Percentiles rank a stretch among this genome's conserved stretches.
Conservation (phyloP, 495 filamentous ascomycete species). For the Bathelium albidoporum region DNA sequence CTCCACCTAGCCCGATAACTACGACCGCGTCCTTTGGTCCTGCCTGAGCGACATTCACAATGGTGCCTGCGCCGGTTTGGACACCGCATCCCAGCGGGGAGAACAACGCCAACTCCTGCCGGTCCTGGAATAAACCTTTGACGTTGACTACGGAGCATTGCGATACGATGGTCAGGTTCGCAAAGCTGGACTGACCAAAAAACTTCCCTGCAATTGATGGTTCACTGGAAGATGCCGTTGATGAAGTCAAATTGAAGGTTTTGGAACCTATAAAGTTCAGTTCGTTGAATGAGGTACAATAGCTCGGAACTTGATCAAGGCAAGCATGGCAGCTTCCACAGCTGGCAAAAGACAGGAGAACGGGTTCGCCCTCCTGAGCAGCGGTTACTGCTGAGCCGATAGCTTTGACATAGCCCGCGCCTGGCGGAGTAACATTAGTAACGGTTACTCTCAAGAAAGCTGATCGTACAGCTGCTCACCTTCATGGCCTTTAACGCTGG, state of each 20-base stretch:
- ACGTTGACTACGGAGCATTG: constrained; percentile 27
- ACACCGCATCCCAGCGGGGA: constrained; percentile 37
- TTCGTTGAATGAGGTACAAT: constrained; percentile 21
- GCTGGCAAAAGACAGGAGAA: constrained; percentile 28
- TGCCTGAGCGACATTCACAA: constrained; percentile 19
- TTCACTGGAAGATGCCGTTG: constrained; percentile 4
- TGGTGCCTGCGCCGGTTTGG: constrained; percentile 32
- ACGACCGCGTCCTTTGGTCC: constrained; percentile 13
- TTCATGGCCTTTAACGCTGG: constrained; percentile 24
- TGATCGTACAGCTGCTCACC: constrained; percentile 5
- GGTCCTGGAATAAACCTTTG: constrained; percentile 16
- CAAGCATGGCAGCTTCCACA: constrained; percentile 31
- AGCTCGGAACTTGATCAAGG: constrained; percentile 19
- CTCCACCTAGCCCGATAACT: constrained; percentile 23
- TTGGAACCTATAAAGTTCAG: constrained; percentile 19
- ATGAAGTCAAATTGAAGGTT: constrained; percentile 12
- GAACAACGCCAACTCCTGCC: constrained; percentile 24
- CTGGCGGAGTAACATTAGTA: constrained; percentile 4
- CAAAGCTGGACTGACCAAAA: constrained; percentile 26
- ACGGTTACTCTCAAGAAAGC: not conserved
- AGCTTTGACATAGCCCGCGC: constrained; percentile 21
- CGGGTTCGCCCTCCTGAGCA: constrained; percentile 19
- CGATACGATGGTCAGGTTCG: constrained; percentile 23
- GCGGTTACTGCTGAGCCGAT: constrained; percentile 22
- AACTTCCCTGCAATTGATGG: constrained; percentile 18